These are phyloP conservation scores for Gynostemma pentaphyllum DNA, from an alignment of 306 rosid species.

Conservation along the genomic window DNA sequence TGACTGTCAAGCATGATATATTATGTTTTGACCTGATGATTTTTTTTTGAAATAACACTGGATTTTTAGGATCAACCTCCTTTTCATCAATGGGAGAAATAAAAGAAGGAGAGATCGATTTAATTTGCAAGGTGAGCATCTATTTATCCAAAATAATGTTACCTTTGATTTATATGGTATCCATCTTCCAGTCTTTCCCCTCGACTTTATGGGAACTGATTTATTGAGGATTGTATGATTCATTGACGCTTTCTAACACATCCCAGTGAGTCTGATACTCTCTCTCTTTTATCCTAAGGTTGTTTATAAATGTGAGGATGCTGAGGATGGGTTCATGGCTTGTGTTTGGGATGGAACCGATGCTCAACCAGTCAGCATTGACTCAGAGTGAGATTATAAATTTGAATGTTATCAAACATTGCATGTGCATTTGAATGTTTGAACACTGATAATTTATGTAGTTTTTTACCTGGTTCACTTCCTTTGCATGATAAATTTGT, in stretches of 20 bases:
- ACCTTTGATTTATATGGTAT: not conserved
- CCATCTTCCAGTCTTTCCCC: not conserved
- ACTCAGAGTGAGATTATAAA: conserved; percentile 32
- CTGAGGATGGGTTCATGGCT: conserved; percentile 26
- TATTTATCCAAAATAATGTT: not conserved
- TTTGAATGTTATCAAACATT: conserved; percentile 5
- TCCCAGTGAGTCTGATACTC: not conserved
- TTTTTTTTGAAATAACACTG: not conserved
- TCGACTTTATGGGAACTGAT: not conserved
- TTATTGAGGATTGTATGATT: not conserved
- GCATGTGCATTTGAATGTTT: not conserved
- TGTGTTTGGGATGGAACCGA: conserved; percentile 87
- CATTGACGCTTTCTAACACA: not conserved
- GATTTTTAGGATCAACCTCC: conserved; percentile 27
- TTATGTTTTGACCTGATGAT: not conserved
- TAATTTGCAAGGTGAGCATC: conserved; percentile 62
- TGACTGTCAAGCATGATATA: not conserved
- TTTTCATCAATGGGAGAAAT: conserved; percentile 32
- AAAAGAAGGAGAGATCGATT: conserved; percentile 32
- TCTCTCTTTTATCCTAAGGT: conserved; percentile 24
- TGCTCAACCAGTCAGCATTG: conserved; percentile 30
- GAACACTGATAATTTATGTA: not conserved
- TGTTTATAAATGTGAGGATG: conserved; percentile 32
- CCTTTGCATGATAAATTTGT: not conserved
- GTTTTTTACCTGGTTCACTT: too few species aligned